Evolutionary conservation across 768 basidiomycete genomes (phyloP), one percentile per base, ranked within the genome.

Genomic region (Trametes sanguinea): DNA sequence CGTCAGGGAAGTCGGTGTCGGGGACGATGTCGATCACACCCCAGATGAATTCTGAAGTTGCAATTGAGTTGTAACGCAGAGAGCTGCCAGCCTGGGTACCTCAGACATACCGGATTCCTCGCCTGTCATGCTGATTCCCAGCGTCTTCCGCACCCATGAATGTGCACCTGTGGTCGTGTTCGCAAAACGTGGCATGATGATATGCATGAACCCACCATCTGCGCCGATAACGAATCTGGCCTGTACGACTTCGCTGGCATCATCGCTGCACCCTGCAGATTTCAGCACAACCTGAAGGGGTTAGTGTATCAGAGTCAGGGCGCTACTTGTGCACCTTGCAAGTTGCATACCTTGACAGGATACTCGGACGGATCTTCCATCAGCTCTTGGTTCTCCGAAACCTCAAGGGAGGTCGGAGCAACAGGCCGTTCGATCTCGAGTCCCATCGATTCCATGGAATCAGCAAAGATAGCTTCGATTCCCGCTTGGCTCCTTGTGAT

Each of bases 1-100:
- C 85, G 69, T 92, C 89, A 0, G 91, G 91, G 61, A 91, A 90
- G 68, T 91, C 77, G 1, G 89, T 90, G n/a, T 85, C 80, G 0
- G 87, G 87, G 27, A 83, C 67, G 53, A 84, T 76, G 72, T 92
- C 77, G 30, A 78, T 66, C 0, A 76, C 77, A 2, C 78, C 78
- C 78, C 78, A 79, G 1, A 78, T 72, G 54, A 64, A 74, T 54
- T 76, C 75, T 76, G 1, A 29, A 4, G 2, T 39, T 14, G 29
- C 17, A 9, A 9, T 2, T 22, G 13, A 8, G 42, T 39, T 17
- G 33, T 3, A 17, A 1, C n/a, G 29, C 3, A 9, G 27, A 16
- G 22, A 22, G 22, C 22, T 22, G 22, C 22, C 22, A 22, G 22
- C 22, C 22, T 22, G 22, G 22, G 22, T 22, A 22, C 22, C 22